Evolutionary conservation across 352 stramenopile genomes (phyloP), one percentile per base, ranked within the genome.

Genomic region (Phytophthora pini): DNA sequence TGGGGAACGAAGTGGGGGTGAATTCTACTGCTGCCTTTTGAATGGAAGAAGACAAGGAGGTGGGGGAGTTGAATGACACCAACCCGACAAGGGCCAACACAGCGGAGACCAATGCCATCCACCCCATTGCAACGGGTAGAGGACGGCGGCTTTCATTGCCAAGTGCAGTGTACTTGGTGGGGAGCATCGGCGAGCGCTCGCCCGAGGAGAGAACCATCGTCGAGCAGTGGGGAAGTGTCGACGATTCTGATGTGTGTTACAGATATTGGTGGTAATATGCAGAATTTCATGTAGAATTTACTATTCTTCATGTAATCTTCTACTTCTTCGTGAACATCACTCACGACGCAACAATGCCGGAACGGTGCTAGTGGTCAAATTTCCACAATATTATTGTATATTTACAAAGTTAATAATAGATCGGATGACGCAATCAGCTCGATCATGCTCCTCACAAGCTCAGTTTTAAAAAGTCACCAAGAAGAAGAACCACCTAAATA

Each of bases 141-240:
- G 67, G 68, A 15, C 63, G 71, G 26, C 55, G 50, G 2, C 22
- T 5, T 5, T 34, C 17, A 22, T 44, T 15, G 10, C n/a, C 22
- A 4, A 39, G 15, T 29, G 47, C 17, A 29, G 55, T 27, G 26
- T 47, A 45, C 11, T 34, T 22, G 20, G 48, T 74, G 20, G 62
- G 57, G 31, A 79, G 58, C 46, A 79, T 79, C 5, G 71, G 71
- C 9, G 56, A 64, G 13, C 45, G 68, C 62, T 79, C 67, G 22
- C 52, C 44, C 20, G 51, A 45, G 38, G 56, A 47, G 38, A 32
- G 27, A 51, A 20, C 22, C 49, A 62, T 63, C 32, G 52, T 51
- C 17, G 17, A 50, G 22, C 40, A 32, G 31, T 43, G 32, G 20
- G 26, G 15, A 10, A 40, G 17, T 56, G 46, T 44, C 46, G 43